Evolutionary conservation across 768 basidiomycete species (phyloP).

Genomic region (Gautieria morchelliformis): DNA sequence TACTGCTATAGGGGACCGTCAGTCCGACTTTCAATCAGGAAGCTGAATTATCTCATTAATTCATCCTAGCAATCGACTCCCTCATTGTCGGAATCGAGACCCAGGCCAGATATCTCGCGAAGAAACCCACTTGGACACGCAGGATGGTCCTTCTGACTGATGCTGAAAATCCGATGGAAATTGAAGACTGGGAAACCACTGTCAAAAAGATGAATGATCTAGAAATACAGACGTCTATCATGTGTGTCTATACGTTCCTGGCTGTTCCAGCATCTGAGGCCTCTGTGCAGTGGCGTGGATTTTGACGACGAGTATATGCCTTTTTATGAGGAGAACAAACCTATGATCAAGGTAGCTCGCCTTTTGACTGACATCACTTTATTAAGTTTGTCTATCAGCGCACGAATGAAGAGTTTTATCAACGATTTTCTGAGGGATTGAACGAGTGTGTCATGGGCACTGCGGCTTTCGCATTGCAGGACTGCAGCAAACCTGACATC

Average conservation of each 20-base stretch:
- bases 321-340: conserved; percentile 60
- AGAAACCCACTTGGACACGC: conserved; percentile 76
- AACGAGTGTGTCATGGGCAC: conserved; percentile 50
- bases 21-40: background rate
- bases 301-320: conserved; percentile 68
- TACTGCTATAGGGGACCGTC: conserved; percentile 54
- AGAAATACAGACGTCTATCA: conserved; percentile 51
- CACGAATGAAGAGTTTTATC: conserved; percentile 68
- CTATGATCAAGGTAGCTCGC: conserved; percentile 53
- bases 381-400: conserved; percentile 34
- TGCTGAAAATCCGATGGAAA: conserved; percentile 63
- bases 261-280: conserved; percentile 3
- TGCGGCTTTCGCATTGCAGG: conserved; percentile 54
- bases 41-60: background rate
- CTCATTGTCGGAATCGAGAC: conserved; percentile 81
- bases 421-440: conserved; percentile 31
- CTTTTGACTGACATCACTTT: background rate
- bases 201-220: conserved; percentile 53
- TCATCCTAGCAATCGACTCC: conserved; percentile 60
- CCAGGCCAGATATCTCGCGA: conserved; percentile 54
- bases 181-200: conserved; percentile 68
- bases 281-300: conserved; percentile 64
- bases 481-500: conserved; percentile 51
- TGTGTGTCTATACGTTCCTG: conserved; percentile 39
- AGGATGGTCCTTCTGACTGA: conserved; percentile 82